phyloP scores from a whole-genome alignment of 495 filamentous ascomycete species.

The Penicillium egyptiacum region DNA sequence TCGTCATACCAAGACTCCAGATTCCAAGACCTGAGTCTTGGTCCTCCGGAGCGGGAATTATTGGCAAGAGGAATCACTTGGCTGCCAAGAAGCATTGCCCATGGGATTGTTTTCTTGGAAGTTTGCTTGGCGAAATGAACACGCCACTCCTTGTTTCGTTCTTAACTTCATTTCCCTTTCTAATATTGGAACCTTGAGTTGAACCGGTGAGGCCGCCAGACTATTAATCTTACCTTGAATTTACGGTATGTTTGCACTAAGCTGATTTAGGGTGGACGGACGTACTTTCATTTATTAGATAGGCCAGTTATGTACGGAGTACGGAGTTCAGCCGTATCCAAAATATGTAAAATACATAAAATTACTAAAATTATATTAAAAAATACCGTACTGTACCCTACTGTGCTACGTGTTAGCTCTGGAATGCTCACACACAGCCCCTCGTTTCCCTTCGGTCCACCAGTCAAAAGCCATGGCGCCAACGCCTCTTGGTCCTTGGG shows the following conservation, averaged over 20 bases:
- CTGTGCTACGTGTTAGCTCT: constrained; percentile 10
- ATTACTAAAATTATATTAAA: background rate
- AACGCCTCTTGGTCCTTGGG: constrained; percentile 13
- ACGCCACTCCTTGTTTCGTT: background rate
- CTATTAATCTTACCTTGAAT: background rate
- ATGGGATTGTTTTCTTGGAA: constrained; percentile 13
- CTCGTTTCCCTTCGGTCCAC: constrained; percentile 8
- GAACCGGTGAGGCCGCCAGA: background rate
- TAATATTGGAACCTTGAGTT: background rate
- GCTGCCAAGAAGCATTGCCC: constrained; percentile 33
- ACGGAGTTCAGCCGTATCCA: too few species aligned
- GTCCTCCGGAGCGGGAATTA: constrained; percentile 32
- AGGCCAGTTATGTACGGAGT: background rate
- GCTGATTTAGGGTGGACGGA: background rate
- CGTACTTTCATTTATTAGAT: background rate
- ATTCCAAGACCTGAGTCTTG: constrained; percentile 20
- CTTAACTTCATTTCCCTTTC: background rate
- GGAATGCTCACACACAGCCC: constrained; percentile 28
- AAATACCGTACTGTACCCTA: constrained; percentile 2
- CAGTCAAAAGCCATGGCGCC: constrained; percentile 20
- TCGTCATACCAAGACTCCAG: constrained; percentile 18
- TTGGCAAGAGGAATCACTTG: constrained; percentile 35
- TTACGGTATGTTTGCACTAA: constrained; percentile 2
- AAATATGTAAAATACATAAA: too few species aligned
- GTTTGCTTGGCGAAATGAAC: constrained; percentile 21